A percentile compares a stretch with the other conserved stretches of the same genome.
These are phyloP conservation scores for Pichia thaimueangensis DNA, from an alignment of 805 yeast species.

Conservation along the genomic window DNA sequence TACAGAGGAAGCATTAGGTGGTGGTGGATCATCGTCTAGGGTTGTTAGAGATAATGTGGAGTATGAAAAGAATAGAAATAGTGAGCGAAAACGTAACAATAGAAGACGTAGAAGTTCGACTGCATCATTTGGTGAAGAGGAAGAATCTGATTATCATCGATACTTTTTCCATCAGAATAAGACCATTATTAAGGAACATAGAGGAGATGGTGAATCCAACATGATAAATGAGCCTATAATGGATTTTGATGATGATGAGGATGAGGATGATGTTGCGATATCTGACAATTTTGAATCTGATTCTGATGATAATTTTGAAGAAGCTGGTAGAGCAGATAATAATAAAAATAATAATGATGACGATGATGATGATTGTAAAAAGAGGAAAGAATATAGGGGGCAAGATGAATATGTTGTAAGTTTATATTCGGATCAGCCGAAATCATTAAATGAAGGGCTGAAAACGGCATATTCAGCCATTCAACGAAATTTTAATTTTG, in stretches of 20 bases:
- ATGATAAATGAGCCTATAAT: conserved; percentile 2
- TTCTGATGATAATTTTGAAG: conserved; percentile 26
- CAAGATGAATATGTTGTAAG: conserved; percentile 43
- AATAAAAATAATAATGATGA: conserved; percentile 24
- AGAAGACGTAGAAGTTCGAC: conserved; percentile 21
- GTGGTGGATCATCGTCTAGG: conserved; percentile 50
- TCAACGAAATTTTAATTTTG: conserved; percentile 59
- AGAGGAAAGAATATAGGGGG: too few species aligned
- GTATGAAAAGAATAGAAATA: conserved; percentile 1
- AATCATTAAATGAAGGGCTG: conserved; percentile 62
- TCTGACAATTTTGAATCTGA: conserved; percentile 26
- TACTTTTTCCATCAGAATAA: conserved; percentile 3
- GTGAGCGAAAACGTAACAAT: conserved; percentile 7
- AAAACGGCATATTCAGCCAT: conserved; percentile 67
- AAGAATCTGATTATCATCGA: conserved; percentile 12
- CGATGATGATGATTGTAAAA: conserved; percentile 8
- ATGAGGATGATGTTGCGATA: conserved; percentile 23
- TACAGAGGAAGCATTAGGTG: conserved; percentile 75
- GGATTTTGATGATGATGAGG: conserved; percentile 22
- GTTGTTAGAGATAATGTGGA: conserved; percentile 12
- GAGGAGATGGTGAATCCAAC: too few species aligned
- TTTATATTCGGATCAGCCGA: conserved; percentile 81
- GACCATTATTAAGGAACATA: not conserved
- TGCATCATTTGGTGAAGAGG: conserved; percentile 26
- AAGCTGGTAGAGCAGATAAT: conserved; percentile 24